A percentile compares a stretch with the other conserved stretches of the same genome.
Conservation (phyloP, 2,329 filamentous ascomycete species). For the Fusarium pseudonygamai region DNA sequence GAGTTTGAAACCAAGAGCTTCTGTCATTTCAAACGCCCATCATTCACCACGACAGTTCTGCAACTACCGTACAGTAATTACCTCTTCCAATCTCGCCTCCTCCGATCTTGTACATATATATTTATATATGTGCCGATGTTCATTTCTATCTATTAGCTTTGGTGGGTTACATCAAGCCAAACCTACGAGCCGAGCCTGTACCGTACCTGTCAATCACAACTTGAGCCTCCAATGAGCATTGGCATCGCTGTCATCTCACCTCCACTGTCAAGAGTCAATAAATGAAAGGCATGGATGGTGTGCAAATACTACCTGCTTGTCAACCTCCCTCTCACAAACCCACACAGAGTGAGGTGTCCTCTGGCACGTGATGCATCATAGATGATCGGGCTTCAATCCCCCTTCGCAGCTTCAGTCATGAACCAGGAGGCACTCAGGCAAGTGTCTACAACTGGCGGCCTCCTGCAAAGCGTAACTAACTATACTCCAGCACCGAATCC, state of each 20-base stretch:
- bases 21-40: neutral
- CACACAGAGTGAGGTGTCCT: neutral
- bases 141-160: neutral
- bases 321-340: neutral
- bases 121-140: neutral
- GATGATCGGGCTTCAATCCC: neutral
- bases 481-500: slow-evolving; percentile 14
- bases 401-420: neutral
- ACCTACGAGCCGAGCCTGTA: neutral
- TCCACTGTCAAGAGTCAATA: neutral
- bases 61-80: neutral
- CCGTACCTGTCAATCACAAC: neutral
- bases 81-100: neutral
- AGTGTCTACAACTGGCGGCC: neutral
- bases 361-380: neutral
- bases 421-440: neutral
- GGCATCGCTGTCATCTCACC: slow-evolving; percentile 1
- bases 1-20: neutral
- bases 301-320: neutral
- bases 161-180: slow-evolving; percentile 16
- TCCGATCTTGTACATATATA: neutral
- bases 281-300: neutral
- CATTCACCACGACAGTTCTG: neutral
- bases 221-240: slow-evolving; percentile 12
- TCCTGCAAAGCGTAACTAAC: neutral